Evolutionary conservation across 2,329 filamentous ascomycete species (phyloP), one percentile per base, ranked within the genome.

Genomic region (Mariannaea sp.): DNA sequence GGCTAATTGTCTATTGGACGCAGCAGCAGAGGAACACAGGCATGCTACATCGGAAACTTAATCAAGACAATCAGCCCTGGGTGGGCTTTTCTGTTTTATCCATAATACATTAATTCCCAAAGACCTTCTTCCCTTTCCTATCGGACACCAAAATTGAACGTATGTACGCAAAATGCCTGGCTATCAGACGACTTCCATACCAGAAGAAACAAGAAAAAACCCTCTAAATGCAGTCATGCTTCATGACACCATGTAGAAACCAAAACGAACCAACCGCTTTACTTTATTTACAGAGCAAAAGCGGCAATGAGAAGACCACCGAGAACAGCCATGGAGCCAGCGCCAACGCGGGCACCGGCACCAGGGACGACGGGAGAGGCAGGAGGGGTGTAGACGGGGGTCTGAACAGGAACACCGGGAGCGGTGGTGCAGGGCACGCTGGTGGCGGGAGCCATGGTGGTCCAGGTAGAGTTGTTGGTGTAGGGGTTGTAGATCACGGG

Each of bases 201-300:
- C 50, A 57, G 57, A 62, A 58, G 57, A 57, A 65, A 60, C 54
- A 33, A 61, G 56, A 56, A 32, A 65, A 32, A 65, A 62, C 64
- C 64, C 64, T 66, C 64, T 66, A 66, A 62, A 66, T 66, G 64
- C 59, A 62, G 62, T 66, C 64, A 66, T 66, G 62, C 59, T 55
- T 66, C 64, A 66, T 64, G 61, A 63, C 64, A 56, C 57, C 61
- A 60, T 46, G 54, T 57, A 63, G 46, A 61, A 65, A 61, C 54
- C 57, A 54, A 60, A 35, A 65, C 49, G 45, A 59, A 49, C 50
- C 41, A 49, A 39, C 46, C 41, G 33, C 38, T 52, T 47, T 49
- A 44, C 54, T 44, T 49, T 49, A 47, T 65, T 77, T 75, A 80
- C 68, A 79, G 68, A 64, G 73, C 75, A 44, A 79, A 57, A 57